Evolutionary conservation across 495 filamentous ascomycete genomes (phyloP).

Genomic region (Penicillium steckii): DNA sequence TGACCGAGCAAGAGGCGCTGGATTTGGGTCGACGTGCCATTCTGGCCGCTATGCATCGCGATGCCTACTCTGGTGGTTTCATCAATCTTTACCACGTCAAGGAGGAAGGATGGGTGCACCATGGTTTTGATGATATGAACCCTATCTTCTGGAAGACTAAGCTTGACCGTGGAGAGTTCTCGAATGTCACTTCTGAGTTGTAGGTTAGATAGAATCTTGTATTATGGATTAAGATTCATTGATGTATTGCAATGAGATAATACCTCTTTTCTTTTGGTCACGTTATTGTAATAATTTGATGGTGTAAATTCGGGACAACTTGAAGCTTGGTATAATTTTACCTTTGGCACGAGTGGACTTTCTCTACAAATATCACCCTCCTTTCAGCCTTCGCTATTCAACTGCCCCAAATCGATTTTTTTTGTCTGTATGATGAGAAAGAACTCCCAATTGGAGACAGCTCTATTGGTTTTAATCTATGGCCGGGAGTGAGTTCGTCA

Average conservation of each 20-base stretch:
- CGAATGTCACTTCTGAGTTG: conserved; percentile 86
- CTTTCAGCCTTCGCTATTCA: too few species aligned
- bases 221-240: conserved; percentile 14
- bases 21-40: conserved; percentile 89
- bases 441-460: too few species aligned
- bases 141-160: conserved; percentile 99
- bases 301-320: too few species aligned
- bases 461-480: too few species aligned
- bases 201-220: conserved; percentile 26
- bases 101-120: conserved; percentile 97
- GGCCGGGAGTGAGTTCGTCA: too few species aligned
- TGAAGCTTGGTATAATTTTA: neutral
- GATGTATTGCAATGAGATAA: neutral
- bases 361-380: too few species aligned
- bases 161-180: conserved; percentile 96
- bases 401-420: too few species aligned
- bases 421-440: too few species aligned
- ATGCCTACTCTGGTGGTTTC: conserved; percentile 96
- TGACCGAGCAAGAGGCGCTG: conserved; percentile 81
- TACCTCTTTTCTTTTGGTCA: too few species aligned
- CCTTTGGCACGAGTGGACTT: too few species aligned
- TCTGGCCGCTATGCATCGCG: conserved; percentile 93
- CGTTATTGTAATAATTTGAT: too few species aligned
- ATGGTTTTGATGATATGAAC: conserved; percentile 93
- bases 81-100: conserved; percentile 99